Evolutionary conservation across 306 rosid species (phyloP), one percentile per base, ranked within the genome.

Genomic region (Citrullus colocynthis): DNA sequence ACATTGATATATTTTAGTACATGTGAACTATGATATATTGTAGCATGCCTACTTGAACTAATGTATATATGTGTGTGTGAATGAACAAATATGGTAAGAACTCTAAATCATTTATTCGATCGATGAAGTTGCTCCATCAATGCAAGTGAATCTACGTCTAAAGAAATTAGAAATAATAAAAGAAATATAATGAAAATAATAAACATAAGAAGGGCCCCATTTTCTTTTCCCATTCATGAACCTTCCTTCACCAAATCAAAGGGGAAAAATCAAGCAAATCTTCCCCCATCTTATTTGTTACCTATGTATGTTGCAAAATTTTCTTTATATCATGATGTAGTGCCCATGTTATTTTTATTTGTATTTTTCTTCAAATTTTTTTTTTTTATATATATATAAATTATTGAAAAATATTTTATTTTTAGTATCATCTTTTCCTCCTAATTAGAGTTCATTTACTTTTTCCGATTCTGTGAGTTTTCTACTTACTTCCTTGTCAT

Each of bases 31-130:
- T 32, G 28, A 24, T 24, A 24, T 32, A 32, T 2, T 32, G 36
- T 32, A 32, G 4, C 36, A 32, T 32, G 36, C 36, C 36, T 32
- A 32, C 36, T 5, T 42, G 7, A 42, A 36, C 6, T 36, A 36
- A 36, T 36, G 4, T 9, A 45, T 45, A 0, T 9, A 2, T 51
- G 15, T 15, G 0, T 74, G 83, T 65, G 84, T 83, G 77, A 75
- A 56, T 56, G 24, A 56, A 18, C 78, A 12, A 83, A 83, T 83
- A 82, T 85, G 93, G 94, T 89, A 80, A 89, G 89, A 88, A 83
- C 87, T 89, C 90, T 42, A 83, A 87, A 89, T 90, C 92, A 85
- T 79, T 3, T 79, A 62, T 82, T 80, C 57, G 48, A 74, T 42
- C 89, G 81, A 88, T 83, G 66, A 85, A 85, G 88, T 71, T 82